phyloP scores from a whole-genome alignment of 768 basidiomycete genomes.

The Cystofilobasidium macerans region DNA sequence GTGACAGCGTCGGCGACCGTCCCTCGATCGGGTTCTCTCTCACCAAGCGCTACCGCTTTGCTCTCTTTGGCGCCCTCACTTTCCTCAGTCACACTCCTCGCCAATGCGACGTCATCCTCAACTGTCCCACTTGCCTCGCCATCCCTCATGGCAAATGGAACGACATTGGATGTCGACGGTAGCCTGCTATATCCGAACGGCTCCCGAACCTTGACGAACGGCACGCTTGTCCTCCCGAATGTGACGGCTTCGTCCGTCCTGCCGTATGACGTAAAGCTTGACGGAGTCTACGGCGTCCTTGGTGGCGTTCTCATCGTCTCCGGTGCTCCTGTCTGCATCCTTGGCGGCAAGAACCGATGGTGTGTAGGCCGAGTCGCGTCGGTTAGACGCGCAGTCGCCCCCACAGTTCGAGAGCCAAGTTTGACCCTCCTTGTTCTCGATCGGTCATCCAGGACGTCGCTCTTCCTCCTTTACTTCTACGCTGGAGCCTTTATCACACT shows the following conservation, averaged over 20 bases:
- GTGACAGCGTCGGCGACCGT: no score
- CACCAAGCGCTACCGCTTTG: no score
- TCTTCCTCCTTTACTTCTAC: constrained; percentile 89
- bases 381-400: background rate
- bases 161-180: no score
- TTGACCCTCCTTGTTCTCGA: constrained; percentile 14
- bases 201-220: no score
- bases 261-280: constrained; percentile 55
- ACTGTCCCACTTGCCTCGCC: no score
- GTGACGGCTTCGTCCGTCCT: constrained; percentile 34
- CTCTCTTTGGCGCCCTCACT: no score
- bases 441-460: constrained; percentile 58
- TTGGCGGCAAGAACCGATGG: constrained; percentile 95
- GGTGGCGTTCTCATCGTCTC: constrained; percentile 80
- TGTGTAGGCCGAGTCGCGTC: constrained; percentile 35
- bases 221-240: constrained; percentile 26
- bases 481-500: constrained; percentile 72
- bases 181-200: no score
- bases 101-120: no score
- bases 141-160: no score
- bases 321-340: constrained; percentile 76
- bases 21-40: no score
- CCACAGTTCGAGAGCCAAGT: background rate
- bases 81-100: no score
- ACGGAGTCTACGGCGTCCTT: constrained; percentile 79